Conservation (phyloP, 169 alveolate genomes). For the Eimeria mitis region DNA sequence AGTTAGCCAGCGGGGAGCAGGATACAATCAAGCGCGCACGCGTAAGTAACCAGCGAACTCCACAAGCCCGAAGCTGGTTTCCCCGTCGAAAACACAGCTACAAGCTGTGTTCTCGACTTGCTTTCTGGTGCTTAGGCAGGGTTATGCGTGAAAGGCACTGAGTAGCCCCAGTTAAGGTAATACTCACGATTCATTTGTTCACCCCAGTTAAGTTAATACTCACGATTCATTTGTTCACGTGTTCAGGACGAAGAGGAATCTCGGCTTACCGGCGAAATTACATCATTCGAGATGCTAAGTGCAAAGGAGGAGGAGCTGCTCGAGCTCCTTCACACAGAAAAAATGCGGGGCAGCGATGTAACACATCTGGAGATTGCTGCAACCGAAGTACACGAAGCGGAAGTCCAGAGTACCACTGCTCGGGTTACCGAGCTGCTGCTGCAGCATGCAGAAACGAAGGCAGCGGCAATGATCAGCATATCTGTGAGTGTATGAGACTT, state of each 20-base stretch:
- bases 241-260: constrained; percentile 56
- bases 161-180: background rate
- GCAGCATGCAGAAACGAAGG: constrained; percentile 54
- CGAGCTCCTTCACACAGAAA: constrained; percentile 29
- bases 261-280: constrained; percentile 4
- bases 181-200: background rate
- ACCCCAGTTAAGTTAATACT: background rate
- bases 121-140: too few relatives aligned
- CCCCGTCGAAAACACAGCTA: background rate
- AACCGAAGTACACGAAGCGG: constrained; percentile 50
- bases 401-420: constrained; percentile 36
- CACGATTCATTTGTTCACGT: background rate
- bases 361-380: constrained; percentile 40
- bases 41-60: background rate
- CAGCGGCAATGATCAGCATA: constrained; percentile 23
- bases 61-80: background rate
- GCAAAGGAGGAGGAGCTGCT: constrained; percentile 63
- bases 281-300: constrained; percentile 34
- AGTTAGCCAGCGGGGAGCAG: background rate
- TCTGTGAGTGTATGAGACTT: background rate
- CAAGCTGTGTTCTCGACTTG: too few relatives aligned
- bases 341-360: background rate
- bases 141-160: background rate
- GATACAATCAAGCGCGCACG: constrained; percentile 8
- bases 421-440: constrained; percentile 35